Conservation (phyloP, 192 early-diverging fungal species). For the Coemansia sp. region DNA sequence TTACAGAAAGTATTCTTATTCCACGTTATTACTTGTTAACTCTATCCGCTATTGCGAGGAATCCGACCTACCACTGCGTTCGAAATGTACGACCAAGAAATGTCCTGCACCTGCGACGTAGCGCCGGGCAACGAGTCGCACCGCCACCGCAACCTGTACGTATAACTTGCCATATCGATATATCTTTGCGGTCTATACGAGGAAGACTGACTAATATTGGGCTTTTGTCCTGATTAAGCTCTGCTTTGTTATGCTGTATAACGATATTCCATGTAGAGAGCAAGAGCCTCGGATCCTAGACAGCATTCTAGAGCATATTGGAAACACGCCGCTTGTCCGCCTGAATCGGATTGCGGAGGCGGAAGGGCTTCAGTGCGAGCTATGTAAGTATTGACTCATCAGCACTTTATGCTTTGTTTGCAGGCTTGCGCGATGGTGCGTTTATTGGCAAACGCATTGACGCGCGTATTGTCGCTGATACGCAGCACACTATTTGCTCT, state of each 20-base stretch:
- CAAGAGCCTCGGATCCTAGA: conserved; percentile 81
- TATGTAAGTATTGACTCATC: conserved; percentile 50
- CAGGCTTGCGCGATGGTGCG: not conserved
- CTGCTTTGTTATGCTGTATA: not conserved
- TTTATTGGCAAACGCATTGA: too few relatives aligned
- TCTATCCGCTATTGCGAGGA: not conserved
- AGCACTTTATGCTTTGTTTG: not conserved
- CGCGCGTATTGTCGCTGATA: not conserved
- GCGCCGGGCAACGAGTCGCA: conserved; percentile 45
- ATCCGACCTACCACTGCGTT: not conserved
- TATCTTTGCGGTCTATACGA: not conserved
- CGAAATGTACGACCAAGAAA: conserved; percentile 47
- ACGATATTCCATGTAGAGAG: conserved; percentile 25
- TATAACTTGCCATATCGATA: conserved; percentile 1
- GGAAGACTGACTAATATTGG: too few relatives aligned
- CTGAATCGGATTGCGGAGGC: conserved; percentile 83
- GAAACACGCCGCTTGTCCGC: conserved; percentile 93
- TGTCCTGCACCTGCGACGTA: conserved; percentile 49
- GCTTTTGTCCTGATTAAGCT: too few relatives aligned
- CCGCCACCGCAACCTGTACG: conserved; percentile 53
- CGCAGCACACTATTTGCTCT: not conserved
- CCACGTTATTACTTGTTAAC: not conserved
- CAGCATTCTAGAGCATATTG: conserved; percentile 92
- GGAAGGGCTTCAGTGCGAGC: conserved; percentile 93
- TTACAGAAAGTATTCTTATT: not conserved